Evolutionary conservation across 2,329 filamentous ascomycete species (phyloP).

Genomic region (Claviceps monticola): DNA sequence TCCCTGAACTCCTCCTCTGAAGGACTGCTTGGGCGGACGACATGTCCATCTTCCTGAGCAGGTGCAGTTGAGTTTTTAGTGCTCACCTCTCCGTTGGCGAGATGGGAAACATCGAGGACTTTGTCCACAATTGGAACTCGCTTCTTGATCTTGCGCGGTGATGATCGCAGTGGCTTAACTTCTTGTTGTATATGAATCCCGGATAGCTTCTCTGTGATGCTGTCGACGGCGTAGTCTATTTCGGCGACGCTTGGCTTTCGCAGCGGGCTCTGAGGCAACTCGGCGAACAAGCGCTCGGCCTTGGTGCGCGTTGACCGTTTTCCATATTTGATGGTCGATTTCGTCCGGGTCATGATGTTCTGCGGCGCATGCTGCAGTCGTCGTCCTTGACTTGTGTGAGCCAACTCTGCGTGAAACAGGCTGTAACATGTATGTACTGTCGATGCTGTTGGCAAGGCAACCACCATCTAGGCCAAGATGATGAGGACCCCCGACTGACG

Average conservation of each 20-base stretch:
- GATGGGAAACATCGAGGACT: neutral
- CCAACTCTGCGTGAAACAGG: neutral
- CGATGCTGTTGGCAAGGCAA: constrained; percentile 7
- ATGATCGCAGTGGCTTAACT: constrained; percentile 3
- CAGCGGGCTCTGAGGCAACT: constrained; percentile 36
- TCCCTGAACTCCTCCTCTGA: no score
- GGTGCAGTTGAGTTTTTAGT: no score
- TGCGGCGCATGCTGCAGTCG: neutral
- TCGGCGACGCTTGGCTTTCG: constrained; percentile 14
- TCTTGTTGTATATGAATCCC: constrained; percentile 16
- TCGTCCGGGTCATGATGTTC: constrained; percentile 30
- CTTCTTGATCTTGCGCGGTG: constrained; percentile 8
- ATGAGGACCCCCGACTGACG: no score
- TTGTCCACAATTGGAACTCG: constrained; percentile 4
- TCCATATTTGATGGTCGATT: constrained; percentile 35
- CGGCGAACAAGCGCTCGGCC: constrained; percentile 34
- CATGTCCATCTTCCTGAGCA: neutral
- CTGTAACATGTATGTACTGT: no score
- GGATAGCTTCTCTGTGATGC: constrained; percentile 22
- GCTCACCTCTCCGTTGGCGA: neutral
- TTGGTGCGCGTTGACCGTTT: constrained; percentile 33
- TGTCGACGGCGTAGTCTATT: constrained; percentile 15
- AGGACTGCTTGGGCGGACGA: neutral
- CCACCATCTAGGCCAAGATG: neutral
- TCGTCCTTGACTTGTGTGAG: neutral